These are phyloP conservation scores for Lentinula novae-zelandiae DNA, from an alignment of 1,284 basidiomycete genomes.

Conservation along the genomic window DNA sequence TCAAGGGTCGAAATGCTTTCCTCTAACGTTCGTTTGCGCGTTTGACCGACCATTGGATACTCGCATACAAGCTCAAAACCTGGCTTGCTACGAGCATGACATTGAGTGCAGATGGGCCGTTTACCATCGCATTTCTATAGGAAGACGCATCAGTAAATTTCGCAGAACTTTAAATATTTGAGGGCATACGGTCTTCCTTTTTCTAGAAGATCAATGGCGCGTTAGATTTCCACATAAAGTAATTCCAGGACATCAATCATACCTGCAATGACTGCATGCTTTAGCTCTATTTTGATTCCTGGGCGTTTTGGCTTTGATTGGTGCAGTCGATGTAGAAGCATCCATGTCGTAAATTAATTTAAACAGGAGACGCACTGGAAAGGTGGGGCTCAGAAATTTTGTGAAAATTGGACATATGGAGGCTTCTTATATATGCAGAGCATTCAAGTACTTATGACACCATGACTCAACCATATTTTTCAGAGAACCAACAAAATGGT, in stretches of 20 bases:
- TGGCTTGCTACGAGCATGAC: background rate
- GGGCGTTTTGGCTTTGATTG: background rate
- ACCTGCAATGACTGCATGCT: constrained; percentile 6
- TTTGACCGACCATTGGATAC: constrained; percentile 5
- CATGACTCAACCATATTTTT: background rate
- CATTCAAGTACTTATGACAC: background rate
- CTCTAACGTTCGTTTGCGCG: constrained; percentile 7
- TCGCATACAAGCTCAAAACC: constrained; percentile 7
- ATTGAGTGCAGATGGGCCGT: constrained; percentile 10
- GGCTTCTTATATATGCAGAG: background rate
- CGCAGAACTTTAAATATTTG: background rate
- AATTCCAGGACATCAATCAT: background rate
- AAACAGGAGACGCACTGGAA: background rate
- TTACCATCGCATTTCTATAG: constrained; percentile 11
- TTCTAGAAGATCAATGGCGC: background rate
- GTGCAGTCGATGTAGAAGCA: background rate
- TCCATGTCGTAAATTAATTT: background rate
- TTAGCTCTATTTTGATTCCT: constrained; percentile 5
- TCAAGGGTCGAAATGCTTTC: constrained; percentile 9
- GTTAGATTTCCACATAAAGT: background rate
- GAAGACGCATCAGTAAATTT: background rate
- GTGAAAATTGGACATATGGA: background rate
- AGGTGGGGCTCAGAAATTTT: background rate
- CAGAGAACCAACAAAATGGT: background rate
- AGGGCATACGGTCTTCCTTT: background rate